Conservation (phyloP, 2,329 filamentous ascomycete genomes). For the Metarhizium guizhouense region DNA sequence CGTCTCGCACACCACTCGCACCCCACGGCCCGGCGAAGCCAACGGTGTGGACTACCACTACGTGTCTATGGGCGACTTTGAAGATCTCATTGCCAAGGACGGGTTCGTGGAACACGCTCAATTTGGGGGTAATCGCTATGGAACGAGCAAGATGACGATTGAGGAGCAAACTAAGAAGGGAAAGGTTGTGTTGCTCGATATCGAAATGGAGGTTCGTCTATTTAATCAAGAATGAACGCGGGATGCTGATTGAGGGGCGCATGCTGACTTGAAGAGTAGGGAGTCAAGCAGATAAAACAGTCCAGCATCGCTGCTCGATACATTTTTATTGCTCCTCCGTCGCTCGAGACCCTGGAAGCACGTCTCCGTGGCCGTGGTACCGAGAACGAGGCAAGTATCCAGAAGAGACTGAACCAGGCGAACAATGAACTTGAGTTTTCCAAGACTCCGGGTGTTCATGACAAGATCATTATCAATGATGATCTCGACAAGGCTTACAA, state of each 20-base stretch:
- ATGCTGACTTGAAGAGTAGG: slow-evolving; percentile 23
- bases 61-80: slow-evolving; percentile 57
- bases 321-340: slow-evolving; percentile 77
- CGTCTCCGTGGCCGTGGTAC: slow-evolving; percentile 67
- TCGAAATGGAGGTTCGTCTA: slow-evolving; percentile 77
- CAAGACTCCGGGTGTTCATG: slow-evolving; percentile 48
- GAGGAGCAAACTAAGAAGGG: slow-evolving; percentile 63
- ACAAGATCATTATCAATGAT: slow-evolving; percentile 30
- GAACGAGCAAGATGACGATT: slow-evolving; percentile 73
- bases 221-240: neutral
- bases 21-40: slow-evolving; percentile 64
- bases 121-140: slow-evolving; percentile 82
- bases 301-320: slow-evolving; percentile 68
- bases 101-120: slow-evolving; percentile 81
- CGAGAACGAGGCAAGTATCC: slow-evolving; percentile 65
- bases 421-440: slow-evolving; percentile 66
- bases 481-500: slow-evolving; percentile 42
- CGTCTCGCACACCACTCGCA: slow-evolving; percentile 70
- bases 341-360: slow-evolving; percentile 62
- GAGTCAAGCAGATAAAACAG: slow-evolving; percentile 85
- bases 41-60: slow-evolving; percentile 79
- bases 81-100: slow-evolving; percentile 54
- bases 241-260: neutral
- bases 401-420: slow-evolving; percentile 62
- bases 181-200: slow-evolving; percentile 76